Percentiles rank a stretch among this genome's conserved stretches.
phyloP scores from a whole-genome alignment of 73 alveolate genomes.

The Tetrahymena elliotti region DNA sequence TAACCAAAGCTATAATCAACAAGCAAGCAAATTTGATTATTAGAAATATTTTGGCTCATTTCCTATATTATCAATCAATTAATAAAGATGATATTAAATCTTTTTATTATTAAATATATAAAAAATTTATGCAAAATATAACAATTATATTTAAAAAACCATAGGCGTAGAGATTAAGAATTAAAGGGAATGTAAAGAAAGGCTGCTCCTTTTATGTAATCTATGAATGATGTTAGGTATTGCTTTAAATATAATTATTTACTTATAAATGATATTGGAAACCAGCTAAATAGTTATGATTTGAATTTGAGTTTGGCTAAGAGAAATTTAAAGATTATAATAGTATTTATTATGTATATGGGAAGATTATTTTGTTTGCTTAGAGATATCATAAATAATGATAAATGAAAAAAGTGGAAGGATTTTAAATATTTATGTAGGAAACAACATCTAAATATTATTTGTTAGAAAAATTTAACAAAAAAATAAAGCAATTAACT shows the following conservation, averaged over 20 bases:
- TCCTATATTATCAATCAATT: not conserved
- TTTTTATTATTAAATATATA: too few relatives aligned
- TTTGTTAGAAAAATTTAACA: too few relatives aligned
- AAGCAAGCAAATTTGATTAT: not conserved
- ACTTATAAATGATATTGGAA: not conserved
- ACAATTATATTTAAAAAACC: not conserved
- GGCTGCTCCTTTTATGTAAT: slow-evolving; percentile 32
- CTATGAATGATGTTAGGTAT: slow-evolving; percentile 35
- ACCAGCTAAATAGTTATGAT: not conserved
- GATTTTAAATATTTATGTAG: not conserved
- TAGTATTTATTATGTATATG: not conserved
- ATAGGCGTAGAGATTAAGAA: slow-evolving; percentile 36
- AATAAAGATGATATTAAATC: not conserved
- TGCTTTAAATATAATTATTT: not conserved
- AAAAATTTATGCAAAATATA: not conserved
- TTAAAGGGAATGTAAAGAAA: slow-evolving; percentile 21
- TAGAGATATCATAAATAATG: too few relatives aligned
- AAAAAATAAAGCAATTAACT: too few relatives aligned
- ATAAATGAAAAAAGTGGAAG: not conserved
- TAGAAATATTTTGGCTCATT: not conserved
- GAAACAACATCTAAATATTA: too few relatives aligned
- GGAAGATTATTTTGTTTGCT: not conserved
- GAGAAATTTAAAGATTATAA: too few relatives aligned
- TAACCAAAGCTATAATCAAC: not conserved
- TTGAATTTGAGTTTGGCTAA: not conserved